Evolutionary conservation across 805 yeast species (phyloP).

Genomic region (Kuraishia piskuri): DNA sequence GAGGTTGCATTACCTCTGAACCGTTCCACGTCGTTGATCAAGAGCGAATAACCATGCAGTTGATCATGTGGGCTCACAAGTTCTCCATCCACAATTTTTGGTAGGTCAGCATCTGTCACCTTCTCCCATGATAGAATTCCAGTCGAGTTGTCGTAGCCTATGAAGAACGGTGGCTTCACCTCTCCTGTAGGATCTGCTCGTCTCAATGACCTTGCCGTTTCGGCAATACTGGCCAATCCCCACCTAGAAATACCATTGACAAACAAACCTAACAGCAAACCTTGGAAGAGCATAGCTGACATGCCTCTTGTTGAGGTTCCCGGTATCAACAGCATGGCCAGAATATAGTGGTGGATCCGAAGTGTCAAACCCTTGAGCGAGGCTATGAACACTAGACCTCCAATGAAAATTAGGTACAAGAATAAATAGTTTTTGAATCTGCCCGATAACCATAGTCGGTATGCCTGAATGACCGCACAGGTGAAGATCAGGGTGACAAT

Average conservation of each 20-base stretch:
- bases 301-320: constrained; percentile 74
- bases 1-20: constrained; percentile 47
- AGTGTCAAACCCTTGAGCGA: constrained; percentile 59
- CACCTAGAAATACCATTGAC: constrained; percentile 84
- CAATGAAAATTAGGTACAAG: constrained; percentile 39
- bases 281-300: constrained; percentile 72
- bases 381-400: constrained; percentile 35
- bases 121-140: constrained; percentile 30
- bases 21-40: constrained; percentile 74
- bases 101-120: constrained; percentile 7
- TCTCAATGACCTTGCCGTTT: constrained; percentile 56
- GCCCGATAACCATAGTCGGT: constrained; percentile 72
- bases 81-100: constrained; percentile 16
- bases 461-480: constrained; percentile 68
- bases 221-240: constrained; percentile 89
- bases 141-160: constrained; percentile 20
- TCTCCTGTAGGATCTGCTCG: constrained; percentile 67
- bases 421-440: constrained; percentile 49
- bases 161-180: constrained; percentile 41
- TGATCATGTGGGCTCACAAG: constrained; percentile 17
- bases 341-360: constrained; percentile 71
- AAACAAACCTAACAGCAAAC: constrained; percentile 71
- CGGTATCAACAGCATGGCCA: constrained; percentile 71
- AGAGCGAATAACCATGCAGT: constrained; percentile 48
- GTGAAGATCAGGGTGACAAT: constrained; percentile 37